Conservation (phyloP, 2,329 filamentous ascomycete species). For the Aureobasidium vineae region DNA sequence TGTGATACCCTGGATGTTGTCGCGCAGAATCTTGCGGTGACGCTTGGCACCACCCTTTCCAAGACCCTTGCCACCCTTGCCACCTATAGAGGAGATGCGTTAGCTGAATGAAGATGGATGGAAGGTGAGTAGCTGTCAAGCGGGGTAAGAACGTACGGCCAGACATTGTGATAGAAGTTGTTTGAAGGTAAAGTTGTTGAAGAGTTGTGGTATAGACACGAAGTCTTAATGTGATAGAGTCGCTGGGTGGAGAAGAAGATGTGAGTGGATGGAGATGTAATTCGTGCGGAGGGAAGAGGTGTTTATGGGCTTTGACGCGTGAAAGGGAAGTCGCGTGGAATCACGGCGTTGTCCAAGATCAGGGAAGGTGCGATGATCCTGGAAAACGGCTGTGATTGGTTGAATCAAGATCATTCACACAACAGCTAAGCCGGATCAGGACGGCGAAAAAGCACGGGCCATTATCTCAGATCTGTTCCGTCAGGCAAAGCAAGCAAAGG, state of each 20-base stretch:
- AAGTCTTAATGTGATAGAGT: conserved; percentile 28
- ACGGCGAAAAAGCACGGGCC: neutral
- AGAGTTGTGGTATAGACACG: conserved; percentile 31
- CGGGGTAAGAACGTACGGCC: conserved; percentile 46
- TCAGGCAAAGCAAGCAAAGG: neutral
- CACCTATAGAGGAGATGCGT: conserved; percentile 60
- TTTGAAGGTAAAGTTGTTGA: conserved; percentile 32
- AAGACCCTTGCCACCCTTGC: conserved; percentile 96
- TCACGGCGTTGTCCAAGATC: neutral
- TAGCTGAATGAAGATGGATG: conserved; percentile 40
- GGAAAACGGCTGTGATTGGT: no score
- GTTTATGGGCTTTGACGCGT: conserved; percentile 27
- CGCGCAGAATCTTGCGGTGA: conserved; percentile 97
- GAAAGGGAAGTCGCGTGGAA: neutral
- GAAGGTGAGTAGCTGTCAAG: conserved; percentile 5
- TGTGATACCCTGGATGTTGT: conserved; percentile 99
- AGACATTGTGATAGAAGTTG: conserved; percentile 49
- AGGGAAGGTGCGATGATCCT: neutral
- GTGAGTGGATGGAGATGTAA: conserved; percentile 33
- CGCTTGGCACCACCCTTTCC: conserved; percentile 98
- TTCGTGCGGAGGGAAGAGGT: conserved; percentile 31
- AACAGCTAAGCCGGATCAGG: neutral
- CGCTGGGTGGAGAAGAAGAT: conserved; percentile 11
- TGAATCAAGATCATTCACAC: no score
- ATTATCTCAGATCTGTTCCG: neutral